These are phyloP conservation scores for Huntiella decipiens DNA, from an alignment of 2,329 filamentous ascomycete genomes.

Conservation along the genomic window DNA sequence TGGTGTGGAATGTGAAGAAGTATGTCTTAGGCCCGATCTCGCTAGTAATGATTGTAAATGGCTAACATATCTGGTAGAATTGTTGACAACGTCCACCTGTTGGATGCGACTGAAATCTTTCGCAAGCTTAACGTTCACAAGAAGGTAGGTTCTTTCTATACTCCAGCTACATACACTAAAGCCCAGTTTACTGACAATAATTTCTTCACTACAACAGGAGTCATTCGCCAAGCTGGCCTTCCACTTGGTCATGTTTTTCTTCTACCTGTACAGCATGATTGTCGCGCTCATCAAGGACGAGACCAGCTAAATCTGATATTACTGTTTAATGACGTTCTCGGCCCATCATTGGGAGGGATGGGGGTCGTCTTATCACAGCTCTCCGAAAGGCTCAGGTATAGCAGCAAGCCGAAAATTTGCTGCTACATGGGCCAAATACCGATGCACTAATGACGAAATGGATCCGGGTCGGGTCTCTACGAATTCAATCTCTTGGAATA, in stretches of 20 bases:
- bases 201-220: constrained; percentile 38
- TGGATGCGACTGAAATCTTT: constrained; percentile 98
- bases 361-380: no score
- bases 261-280: constrained; percentile 98
- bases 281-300: constrained; percentile 94
- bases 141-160: constrained; percentile 42
- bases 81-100: constrained; percentile 84
- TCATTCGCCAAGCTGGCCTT: constrained; percentile 98
- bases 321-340: no score
- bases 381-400: no score
- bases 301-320: constrained; percentile 41
- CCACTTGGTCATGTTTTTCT: constrained; percentile 99
- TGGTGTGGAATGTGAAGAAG: constrained; percentile 97
- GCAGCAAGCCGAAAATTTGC: no score
- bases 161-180: background rate
- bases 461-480: no score
- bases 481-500: no score
- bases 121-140: constrained; percentile 97
- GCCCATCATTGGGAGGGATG: no score
- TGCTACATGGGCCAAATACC: no score
- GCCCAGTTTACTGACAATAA: background rate
- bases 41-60: background rate
- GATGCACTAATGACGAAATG: no score
- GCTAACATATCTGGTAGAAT: constrained; percentile 41
- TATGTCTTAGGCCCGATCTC: constrained; percentile 29